Base-by-base conservation (phyloP, 176 grass and related monocot genomes). In the Themeda triandra region DNA sequence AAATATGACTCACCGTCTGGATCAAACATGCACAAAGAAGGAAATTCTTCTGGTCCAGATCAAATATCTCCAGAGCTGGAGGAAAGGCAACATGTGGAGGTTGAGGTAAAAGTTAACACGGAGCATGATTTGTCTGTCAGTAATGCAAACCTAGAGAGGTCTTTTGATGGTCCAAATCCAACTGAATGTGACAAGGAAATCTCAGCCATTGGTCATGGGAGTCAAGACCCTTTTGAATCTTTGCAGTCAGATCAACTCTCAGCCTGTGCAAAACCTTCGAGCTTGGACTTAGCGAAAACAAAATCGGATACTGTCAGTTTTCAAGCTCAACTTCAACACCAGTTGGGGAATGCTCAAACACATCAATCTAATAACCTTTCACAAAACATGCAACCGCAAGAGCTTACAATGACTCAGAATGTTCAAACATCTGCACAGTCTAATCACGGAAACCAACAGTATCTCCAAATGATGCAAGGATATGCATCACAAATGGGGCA, bases 401-500 rank as follows among this genome's bases (percentile, higher is more conserved):
- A 69, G 19, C 64, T 65, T 84, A 69, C 82, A 53, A 77, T 86
- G 51, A 32, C 90, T 76, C 90, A 90, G 63, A 88, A 87, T 71
- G 66, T 66, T 75, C 75, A 82, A 78, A 86, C 82, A 77, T 75
- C 71, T 63, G 24, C 82, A 73, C 79, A 87, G 46, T 53, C 75
- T 65, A 77, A 83, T 59, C 79, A 83, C 44, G 82, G 48, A 76
- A 85, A 83, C 49, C 87, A 94, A 48, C 92, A 92, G 30, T 78
- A 86, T 82, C 28, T 83, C 58, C 90, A 90, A 83, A 89, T 58
- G 65, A 80, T 79, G 58, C 88, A 94, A 88, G 88, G 87, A 63
- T 87, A 87, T 87, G 39, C 84, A 84, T 86, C 90, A 56, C 92
- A 95, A 64, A 93, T 92, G 83, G 88, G 92, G 96, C 85, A 95